phyloP scores from a whole-genome alignment of 2,329 filamentous ascomycete genomes.

The Hypomyces rosellus region DNA sequence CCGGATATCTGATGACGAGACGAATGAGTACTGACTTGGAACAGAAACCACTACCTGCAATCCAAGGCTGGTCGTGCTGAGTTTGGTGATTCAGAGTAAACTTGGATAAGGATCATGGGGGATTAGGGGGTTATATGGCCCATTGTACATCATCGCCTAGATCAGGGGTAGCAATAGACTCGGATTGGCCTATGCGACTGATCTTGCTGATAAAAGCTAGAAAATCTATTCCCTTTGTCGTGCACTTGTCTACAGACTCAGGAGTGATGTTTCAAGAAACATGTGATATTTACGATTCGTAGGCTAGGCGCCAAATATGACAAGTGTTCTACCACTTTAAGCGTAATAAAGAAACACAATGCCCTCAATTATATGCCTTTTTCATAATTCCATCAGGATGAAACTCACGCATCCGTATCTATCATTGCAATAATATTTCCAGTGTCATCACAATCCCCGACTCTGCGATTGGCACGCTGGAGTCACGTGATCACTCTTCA shows the following conservation, averaged over 20 bases:
- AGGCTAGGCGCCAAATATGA: too few species aligned
- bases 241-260: too few species aligned
- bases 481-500: constrained; percentile 9
- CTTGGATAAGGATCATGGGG: constrained; percentile 18
- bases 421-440: too few species aligned
- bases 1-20: neutral
- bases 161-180: constrained; percentile 32
- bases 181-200: constrained; percentile 15
- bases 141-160: constrained; percentile 39
- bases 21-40: neutral
- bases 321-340: too few species aligned
- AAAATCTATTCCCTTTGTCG: neutral
- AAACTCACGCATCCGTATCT: too few species aligned
- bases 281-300: too few species aligned
- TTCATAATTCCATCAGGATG: too few species aligned
- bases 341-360: too few species aligned
- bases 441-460: too few species aligned
- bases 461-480: too few species aligned
- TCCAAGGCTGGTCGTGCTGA: constrained; percentile 65
- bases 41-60: constrained; percentile 74
- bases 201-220: neutral
- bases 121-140: constrained; percentile 24
- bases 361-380: too few species aligned
- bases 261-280: too few species aligned
- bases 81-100: constrained; percentile 41